Conservation (phyloP, 1,284 basidiomycete genomes). For the Trichosporon inkin region DNA sequence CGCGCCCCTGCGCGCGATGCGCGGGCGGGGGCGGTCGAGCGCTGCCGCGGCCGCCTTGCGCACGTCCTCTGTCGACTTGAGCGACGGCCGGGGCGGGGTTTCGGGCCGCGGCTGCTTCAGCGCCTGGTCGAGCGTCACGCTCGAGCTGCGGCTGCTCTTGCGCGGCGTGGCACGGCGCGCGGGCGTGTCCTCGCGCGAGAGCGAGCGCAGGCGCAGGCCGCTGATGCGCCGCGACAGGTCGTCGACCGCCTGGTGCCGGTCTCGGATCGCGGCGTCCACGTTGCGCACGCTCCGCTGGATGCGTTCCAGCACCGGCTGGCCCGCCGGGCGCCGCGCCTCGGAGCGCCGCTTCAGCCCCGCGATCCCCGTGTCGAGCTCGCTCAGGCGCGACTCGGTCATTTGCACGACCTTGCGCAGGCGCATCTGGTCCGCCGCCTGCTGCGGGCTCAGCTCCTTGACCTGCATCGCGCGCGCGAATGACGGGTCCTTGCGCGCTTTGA, state of each 20-base stretch:
- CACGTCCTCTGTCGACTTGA: conserved; percentile 16
- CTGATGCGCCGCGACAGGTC: conserved; percentile 50
- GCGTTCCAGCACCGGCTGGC: conserved; percentile 48
- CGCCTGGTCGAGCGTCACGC: neutral
- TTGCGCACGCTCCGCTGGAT: conserved; percentile 53
- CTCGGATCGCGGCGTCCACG: conserved; percentile 50
- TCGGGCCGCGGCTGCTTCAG: neutral
- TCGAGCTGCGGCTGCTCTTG: neutral
- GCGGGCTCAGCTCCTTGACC: conserved; percentile 53
- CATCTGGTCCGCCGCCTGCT: conserved; percentile 53
- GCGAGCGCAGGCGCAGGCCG: conserved; percentile 29
- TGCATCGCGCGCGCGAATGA: conserved; percentile 52
- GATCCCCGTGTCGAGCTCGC: conserved; percentile 44
- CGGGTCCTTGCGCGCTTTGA: conserved; percentile 53
- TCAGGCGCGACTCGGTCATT: conserved; percentile 47
- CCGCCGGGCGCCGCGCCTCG: conserved; percentile 15
- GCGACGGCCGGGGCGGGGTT: conserved; percentile 1
- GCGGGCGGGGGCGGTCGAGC: conserved; percentile 4
- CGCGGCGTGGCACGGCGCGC: conserved; percentile 3
- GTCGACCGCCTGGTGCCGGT: conserved; percentile 50
- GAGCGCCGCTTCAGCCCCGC: conserved; percentile 38
- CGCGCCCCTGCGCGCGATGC: neutral
- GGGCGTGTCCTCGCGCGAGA: conserved; percentile 12
- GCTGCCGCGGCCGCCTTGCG: conserved; percentile 7
- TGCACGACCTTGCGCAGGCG: conserved; percentile 50